phyloP scores from a whole-genome alignment of 2,329 filamentous ascomycete species.

The Epichloe brachyelytri region DNA sequence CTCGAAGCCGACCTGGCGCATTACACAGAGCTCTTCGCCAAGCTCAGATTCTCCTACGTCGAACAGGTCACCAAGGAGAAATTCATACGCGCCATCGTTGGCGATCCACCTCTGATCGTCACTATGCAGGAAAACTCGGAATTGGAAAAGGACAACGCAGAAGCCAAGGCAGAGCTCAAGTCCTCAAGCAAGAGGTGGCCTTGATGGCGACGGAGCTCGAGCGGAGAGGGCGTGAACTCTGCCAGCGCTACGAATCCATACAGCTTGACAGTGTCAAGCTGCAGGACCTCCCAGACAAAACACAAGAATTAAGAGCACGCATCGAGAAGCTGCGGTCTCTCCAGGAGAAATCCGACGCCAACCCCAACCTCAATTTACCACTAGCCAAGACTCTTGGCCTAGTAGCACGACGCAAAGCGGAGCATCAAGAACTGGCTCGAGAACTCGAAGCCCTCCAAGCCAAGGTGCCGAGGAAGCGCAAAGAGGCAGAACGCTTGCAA shows the following conservation, averaged over 20 bases:
- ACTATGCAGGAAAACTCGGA: constrained; percentile 69
- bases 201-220: constrained; percentile 64
- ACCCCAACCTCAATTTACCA: constrained; percentile 40
- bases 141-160: constrained; percentile 55
- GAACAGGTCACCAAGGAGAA: constrained; percentile 99
- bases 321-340: constrained; percentile 32
- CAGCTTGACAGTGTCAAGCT: constrained; percentile 35
- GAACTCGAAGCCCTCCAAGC: constrained; percentile 51
- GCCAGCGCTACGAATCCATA: constrained; percentile 37
- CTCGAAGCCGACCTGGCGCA: constrained; percentile 75
- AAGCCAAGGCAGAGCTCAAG: constrained; percentile 64
- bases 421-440: constrained; percentile 44
- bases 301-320: constrained; percentile 33
- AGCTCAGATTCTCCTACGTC: constrained; percentile 92
- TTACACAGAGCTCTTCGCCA: constrained; percentile 91
- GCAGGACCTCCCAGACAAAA: constrained; percentile 37
- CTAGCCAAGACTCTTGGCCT: constrained; percentile 43
- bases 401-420: constrained; percentile 35
- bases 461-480: constrained; percentile 51
- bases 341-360: constrained; percentile 21
- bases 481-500: constrained; percentile 53
- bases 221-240: constrained; percentile 44
- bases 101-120: constrained; percentile 77
- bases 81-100: constrained; percentile 85
- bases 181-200: constrained; percentile 68